Evolutionary conservation across 2,329 filamentous ascomycete species (phyloP).

Genomic region (Alternaria atra): DNA sequence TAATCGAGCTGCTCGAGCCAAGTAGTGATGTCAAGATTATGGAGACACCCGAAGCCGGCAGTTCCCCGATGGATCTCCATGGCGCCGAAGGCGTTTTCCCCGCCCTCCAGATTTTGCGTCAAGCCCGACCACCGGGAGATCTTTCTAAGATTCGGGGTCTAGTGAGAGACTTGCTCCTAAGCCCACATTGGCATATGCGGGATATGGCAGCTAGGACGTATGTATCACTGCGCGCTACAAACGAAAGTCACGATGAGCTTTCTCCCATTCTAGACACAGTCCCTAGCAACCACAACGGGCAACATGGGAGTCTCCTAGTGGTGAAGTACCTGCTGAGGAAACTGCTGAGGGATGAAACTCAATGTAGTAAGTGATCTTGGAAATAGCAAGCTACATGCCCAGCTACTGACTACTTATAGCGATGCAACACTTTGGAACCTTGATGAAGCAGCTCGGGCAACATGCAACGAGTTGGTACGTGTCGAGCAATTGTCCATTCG

Average conservation of each 20-base stretch:
- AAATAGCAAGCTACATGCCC: not conserved
- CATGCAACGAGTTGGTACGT: constrained; percentile 27
- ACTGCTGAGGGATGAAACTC: constrained; percentile 21
- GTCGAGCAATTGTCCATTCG: constrained; percentile 41
- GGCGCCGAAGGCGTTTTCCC: constrained; percentile 77
- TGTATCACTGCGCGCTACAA: constrained; percentile 44
- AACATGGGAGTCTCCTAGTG: constrained; percentile 44
- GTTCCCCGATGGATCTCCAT: constrained; percentile 45
- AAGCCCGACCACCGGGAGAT: constrained; percentile 70
- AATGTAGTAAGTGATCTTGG: constrained; percentile 21
- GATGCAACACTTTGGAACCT: constrained; percentile 22
- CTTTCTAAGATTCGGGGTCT: constrained; percentile 65
- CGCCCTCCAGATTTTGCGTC: constrained; percentile 80
- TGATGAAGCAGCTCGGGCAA: constrained; percentile 31
- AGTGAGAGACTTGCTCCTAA: constrained; percentile 71
- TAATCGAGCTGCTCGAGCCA: constrained; percentile 67
- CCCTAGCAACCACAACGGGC: constrained; percentile 31
- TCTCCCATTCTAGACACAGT: constrained; percentile 28
- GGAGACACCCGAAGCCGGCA: constrained; percentile 26
- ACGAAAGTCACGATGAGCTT: constrained; percentile 34
- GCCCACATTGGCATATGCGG: constrained; percentile 79
- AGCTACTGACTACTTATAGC: constrained; percentile 19
- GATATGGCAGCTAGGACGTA: constrained; percentile 81
- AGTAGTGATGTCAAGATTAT: constrained; percentile 39
- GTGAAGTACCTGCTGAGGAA: constrained; percentile 45